These are phyloP conservation scores for Neoboletus magnificus DNA, from an alignment of 768 basidiomycete genomes.

Conservation along the genomic window DNA sequence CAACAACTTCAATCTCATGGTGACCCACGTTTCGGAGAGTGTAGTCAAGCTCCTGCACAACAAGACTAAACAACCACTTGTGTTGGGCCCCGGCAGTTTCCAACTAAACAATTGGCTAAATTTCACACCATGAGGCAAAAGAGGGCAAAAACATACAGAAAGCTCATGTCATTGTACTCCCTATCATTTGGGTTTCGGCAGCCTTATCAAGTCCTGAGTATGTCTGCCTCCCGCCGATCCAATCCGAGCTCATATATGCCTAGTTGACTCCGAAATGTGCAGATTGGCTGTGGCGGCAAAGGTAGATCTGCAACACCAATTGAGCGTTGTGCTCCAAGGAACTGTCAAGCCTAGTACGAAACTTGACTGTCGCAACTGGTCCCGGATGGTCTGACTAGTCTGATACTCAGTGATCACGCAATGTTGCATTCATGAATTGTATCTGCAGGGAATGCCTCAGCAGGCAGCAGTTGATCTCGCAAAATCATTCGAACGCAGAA, in stretches of 20 bases:
- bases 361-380: conserved; percentile 4
- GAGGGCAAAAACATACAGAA: conserved; percentile 90
- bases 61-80: conserved; percentile 24
- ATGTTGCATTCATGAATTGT: conserved; percentile 93
- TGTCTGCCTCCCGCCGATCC: conserved; percentile 16
- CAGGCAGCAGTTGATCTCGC: conserved; percentile 85
- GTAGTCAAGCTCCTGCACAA: conserved; percentile 13
- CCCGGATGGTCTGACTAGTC: conserved; percentile 34
- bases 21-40: not conserved
- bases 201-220: conserved; percentile 91
- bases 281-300: conserved; percentile 63
- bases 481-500: conserved; percentile 88
- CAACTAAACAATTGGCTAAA: not conserved
- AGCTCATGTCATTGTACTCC: conserved; percentile 89
- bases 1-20: conserved; percentile 17
- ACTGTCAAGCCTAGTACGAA: conserved; percentile 85
- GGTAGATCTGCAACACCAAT: conserved; percentile 72
- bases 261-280: conserved; percentile 88
- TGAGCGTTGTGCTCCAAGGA: conserved; percentile 78
- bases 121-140: conserved; percentile 78
- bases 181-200: conserved; percentile 87
- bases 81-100: too few relatives aligned
- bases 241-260: conserved; percentile 6
- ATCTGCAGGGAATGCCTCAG: conserved; percentile 70
- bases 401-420: conserved; percentile 93